Base-by-base conservation (phyloP, 371 early-diverging fungal species). In the Mucor ambiguus region DNA sequence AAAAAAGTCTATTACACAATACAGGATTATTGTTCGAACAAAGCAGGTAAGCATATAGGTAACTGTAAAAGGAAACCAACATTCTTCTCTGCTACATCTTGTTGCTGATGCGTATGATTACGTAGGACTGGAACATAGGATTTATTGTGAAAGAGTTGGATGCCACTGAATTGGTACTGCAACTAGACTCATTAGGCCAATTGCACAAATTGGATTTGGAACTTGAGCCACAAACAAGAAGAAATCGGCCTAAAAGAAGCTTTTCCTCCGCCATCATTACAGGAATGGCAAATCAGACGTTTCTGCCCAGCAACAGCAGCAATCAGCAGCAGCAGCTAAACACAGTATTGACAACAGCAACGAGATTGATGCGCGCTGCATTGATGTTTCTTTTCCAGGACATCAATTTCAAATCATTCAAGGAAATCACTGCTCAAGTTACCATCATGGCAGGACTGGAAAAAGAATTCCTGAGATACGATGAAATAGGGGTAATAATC, bases 371-470 rank as follows among this genome's bases (percentile, higher is more conserved):
- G 61, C 12, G 68, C 16, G 72, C 72, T 2, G 28, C 68, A 0
- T 37, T 71, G 11, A 24, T 71, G 22, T 67, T 64, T n/a, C 41
- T 71, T 4, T 71, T 63, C 37, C 68, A 63, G 12, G 41, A 58
- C 0, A 30, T 79, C 18, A 62, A 73, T 9, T 68, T 75, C 33
- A 43, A 62, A 35, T 60, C 49, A n/a, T 64, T 81, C 48, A 71
- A 70, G 48, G 74, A 73, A 57, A 30, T 81, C 5, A 66, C 77
- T 61, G 68, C 68, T 16, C 67, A 69, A 38, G 60, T 62, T 18
- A 74, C 79, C 61, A 80, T 87, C 26, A 73, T 81, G 14, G 67
- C 80, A n/a, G 87, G 83, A 10, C 68, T 93, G 37, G 91, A 85
- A 54, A 74, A 78, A 28, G 85, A 84, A 28, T 49, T 87, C 16